phyloP scores from a whole-genome alignment of 148 eudicot species.

The Diospyros kaki region DNA sequence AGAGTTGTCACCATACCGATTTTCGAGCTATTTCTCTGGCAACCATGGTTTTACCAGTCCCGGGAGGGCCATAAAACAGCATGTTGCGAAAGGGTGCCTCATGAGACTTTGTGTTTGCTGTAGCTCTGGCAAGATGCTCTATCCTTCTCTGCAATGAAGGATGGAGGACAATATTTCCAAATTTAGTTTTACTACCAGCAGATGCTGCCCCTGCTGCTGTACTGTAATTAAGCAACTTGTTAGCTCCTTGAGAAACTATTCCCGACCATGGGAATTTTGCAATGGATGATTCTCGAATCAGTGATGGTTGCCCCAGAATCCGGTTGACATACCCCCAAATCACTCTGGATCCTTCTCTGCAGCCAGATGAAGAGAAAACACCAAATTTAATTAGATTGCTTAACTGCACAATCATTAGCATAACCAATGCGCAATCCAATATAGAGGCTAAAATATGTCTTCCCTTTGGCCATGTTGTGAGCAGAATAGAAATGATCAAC shows the following conservation, averaged over 20 bases:
- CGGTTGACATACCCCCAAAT: conserved; percentile 91
- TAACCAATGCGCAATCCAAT: background rate
- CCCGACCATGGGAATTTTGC: conserved; percentile 73
- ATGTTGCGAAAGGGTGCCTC: conserved; percentile 96
- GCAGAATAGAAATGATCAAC: background rate
- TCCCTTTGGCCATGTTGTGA: background rate
- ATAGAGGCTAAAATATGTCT: background rate
- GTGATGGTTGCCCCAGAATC: conserved; percentile 92
- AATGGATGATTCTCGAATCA: conserved; percentile 95
- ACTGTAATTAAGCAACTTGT: conserved; percentile 34
- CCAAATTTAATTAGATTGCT: background rate
- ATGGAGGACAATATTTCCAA: conserved; percentile 78
- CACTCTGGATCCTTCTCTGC: conserved; percentile 96
- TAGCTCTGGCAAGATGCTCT: conserved; percentile 89
- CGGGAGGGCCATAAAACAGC: conserved; percentile 99
- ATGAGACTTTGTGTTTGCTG: conserved; percentile 86
- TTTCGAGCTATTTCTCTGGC: conserved; percentile 94
- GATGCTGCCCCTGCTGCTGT: conserved; percentile 40
- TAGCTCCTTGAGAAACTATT: conserved; percentile 40
- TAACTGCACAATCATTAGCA: background rate
- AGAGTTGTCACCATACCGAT: conserved; percentile 44
- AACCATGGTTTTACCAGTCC: conserved; percentile 96
- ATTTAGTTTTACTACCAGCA: conserved; percentile 43
- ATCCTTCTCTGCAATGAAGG: conserved; percentile 79
- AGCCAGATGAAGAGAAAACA: conserved; percentile 7